Percentiles rank a stretch among this genome's conserved stretches.
phyloP scores from a whole-genome alignment of 345 rosid genomes.

The Corchorus olitorius region DNA sequence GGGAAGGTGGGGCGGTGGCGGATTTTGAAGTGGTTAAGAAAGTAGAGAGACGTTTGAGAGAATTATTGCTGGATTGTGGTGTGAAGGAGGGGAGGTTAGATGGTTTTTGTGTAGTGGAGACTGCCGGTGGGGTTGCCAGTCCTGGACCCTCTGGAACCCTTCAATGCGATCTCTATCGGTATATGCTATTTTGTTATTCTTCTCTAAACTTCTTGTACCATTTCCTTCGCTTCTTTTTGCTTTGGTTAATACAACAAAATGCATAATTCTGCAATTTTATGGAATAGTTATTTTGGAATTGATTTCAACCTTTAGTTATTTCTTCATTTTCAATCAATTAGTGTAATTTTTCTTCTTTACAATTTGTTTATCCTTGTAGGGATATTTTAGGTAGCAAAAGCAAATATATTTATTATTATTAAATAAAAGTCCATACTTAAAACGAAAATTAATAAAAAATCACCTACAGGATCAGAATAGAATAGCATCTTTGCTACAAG shows the following conservation, averaged over 20 bases:
- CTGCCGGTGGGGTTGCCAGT: constrained; percentile 97
- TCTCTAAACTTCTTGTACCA: not conserved
- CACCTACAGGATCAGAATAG: constrained; percentile 14
- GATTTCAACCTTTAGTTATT: not conserved
- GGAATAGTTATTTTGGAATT: not conserved
- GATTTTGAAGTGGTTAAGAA: constrained; percentile 50
- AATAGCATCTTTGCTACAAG: constrained; percentile 68
- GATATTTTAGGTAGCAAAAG: not conserved
- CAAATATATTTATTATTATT: constrained; percentile 22
- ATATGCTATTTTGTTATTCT: not conserved
- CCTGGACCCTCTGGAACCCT: constrained; percentile 91
- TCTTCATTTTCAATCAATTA: not conserved
- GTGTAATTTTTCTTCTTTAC: too few relatives aligned
- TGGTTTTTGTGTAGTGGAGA: constrained; percentile 71
- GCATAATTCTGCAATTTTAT: not conserved
- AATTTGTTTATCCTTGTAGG: too few relatives aligned
- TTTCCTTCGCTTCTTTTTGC: not conserved
- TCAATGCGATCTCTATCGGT: constrained; percentile 92
- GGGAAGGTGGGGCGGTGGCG: constrained; percentile 51
- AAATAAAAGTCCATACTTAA: too few relatives aligned
- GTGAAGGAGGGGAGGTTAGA: constrained; percentile 25
- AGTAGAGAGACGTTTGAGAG: constrained; percentile 52
- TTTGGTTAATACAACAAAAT: too few relatives aligned
- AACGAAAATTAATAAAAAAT: not conserved
- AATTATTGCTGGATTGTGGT: constrained; percentile 36